Base-by-base conservation (phyloP, 768 basidiomycete genomes). In the Myochromella boudieri region DNA sequence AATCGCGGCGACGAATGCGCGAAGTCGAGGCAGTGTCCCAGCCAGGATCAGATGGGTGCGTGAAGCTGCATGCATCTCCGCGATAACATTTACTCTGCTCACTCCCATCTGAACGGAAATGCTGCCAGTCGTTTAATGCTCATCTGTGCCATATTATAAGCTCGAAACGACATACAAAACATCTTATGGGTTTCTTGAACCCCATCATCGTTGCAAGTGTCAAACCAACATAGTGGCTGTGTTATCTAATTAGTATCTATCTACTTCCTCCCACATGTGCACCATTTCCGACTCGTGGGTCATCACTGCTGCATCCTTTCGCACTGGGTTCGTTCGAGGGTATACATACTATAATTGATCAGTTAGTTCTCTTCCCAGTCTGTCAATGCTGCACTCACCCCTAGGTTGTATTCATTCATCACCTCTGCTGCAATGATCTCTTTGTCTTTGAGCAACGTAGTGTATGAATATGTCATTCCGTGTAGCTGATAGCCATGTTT, bases 261-360 rank as follows among this genome's bases (percentile, higher is more conserved):
- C 21, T 46, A 40, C 66, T 24, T 76, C 68, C 49, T 81, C 76
- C 77, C 75, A 81, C 24, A 78, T 55, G 53, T 78, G 74, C 7
- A 88, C 77, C 52, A 89, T 75, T 71, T 93, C 91, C 1, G 86
- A 79, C 59, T 93, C 75, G 62, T 91, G 83, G 2, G 91, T 93
- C 89, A 90, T 91, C 21, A 90, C 85, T 3, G 85, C 82, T 1
- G 81, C 88, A 53, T 93, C 91, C 48, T 73, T 80, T 24, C 86
- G 80, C 17, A 92, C 71, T 6, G 85, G 85, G 57, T 87, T 84
- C 50, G 90, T 64, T 50, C 84, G 80, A n/a, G 91, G 91, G 55
- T 86, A 80, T 3, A 93, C 91, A 60, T 90, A 93, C 89, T 93
- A 46, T 20, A 10, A 27, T 24, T 24, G 21, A 9, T 37, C 12